Percentiles rank a stretch among this genome's conserved stretches.
Conservation (phyloP, 495 filamentous ascomycete species). For the Neurospora sp. region DNA sequence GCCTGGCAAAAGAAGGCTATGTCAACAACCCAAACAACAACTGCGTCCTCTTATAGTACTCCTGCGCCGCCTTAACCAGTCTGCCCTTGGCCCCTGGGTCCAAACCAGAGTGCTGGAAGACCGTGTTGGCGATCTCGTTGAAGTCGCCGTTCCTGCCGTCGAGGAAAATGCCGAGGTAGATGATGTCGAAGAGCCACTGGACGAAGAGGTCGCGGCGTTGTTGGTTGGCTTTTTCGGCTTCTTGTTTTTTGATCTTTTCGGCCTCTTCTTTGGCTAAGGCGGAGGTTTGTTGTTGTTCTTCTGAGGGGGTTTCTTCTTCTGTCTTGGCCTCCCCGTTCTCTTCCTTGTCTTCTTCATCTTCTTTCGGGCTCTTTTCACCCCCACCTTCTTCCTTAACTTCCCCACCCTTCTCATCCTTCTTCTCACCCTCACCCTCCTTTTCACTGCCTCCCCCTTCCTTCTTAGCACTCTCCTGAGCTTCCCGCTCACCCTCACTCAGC, state of each 20-base stretch:
- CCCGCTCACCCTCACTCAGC: background rate
- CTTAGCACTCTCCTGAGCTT: too few species aligned
- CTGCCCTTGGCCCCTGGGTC: conserved; percentile 34
- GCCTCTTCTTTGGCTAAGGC: background rate
- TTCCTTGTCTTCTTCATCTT: too few species aligned
- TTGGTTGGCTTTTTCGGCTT: conserved; percentile 8
- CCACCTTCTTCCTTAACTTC: too few species aligned
- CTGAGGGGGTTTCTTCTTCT: background rate
- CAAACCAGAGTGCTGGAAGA: conserved; percentile 37
- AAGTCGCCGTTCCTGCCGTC: conserved; percentile 27
- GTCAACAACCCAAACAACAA: conserved; percentile 54
- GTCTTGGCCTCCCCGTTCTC: too few species aligned
- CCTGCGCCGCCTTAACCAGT: conserved; percentile 47
- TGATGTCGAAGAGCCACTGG: conserved; percentile 70
- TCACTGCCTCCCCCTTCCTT: background rate
- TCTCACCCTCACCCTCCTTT: background rate
- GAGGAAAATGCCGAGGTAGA: conserved; percentile 49
- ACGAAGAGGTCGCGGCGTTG: conserved; percentile 45
- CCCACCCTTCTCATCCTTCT: conserved; percentile 1
- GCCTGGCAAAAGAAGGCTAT: too few species aligned
- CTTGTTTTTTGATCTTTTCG: background rate
- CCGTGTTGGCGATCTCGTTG: conserved; percentile 30
- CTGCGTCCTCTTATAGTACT: conserved; percentile 73
- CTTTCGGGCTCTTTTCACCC: too few species aligned
- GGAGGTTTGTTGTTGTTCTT: conserved; percentile 6